Evolutionary conservation across 2,329 filamentous ascomycete species (phyloP).

Genomic region (Paracorniculantispora psalliotae): DNA sequence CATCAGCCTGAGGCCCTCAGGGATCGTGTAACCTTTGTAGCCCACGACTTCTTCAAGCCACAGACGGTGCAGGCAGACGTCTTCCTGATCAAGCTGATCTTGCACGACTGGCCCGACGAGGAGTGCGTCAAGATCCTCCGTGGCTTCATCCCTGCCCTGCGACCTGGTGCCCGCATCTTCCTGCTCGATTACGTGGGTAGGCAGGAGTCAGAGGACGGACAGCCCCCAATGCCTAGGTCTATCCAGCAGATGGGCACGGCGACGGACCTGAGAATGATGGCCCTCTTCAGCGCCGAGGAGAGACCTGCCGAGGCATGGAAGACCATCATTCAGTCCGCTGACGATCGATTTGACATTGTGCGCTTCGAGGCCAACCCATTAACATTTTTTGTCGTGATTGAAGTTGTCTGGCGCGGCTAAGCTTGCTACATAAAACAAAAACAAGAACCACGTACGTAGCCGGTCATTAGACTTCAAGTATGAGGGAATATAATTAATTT

Average conservation of each 20-base stretch:
- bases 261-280: slow-evolving; percentile 47
- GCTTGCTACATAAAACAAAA: background rate
- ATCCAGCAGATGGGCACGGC: slow-evolving; percentile 35
- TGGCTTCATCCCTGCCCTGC: slow-evolving; percentile 38
- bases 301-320: slow-evolving; percentile 41
- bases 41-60: slow-evolving; percentile 35
- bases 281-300: slow-evolving; percentile 44
- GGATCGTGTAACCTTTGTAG: slow-evolving; percentile 30
- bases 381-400: slow-evolving; percentile 33
- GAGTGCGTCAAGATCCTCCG: slow-evolving; percentile 36
- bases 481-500: background rate
- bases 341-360: slow-evolving; percentile 40
- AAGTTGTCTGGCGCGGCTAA: slow-evolving; percentile 31
- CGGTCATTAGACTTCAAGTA: background rate
- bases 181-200: slow-evolving; percentile 36
- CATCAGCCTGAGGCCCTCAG: slow-evolving; percentile 29
- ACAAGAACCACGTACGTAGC: background rate
- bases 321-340: slow-evolving; percentile 38
- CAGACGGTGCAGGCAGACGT: slow-evolving; percentile 39
- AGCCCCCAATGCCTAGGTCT: slow-evolving; percentile 28
- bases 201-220: slow-evolving; percentile 22
- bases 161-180: slow-evolving; percentile 36
- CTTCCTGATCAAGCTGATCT: slow-evolving; percentile 49
- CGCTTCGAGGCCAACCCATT: slow-evolving; percentile 30
- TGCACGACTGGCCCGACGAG: slow-evolving; percentile 52